Evolutionary conservation across 495 filamentous ascomycete species (phyloP), one percentile per base, ranked within the genome.

Genomic region (Tuber microsphaerosporum): DNA sequence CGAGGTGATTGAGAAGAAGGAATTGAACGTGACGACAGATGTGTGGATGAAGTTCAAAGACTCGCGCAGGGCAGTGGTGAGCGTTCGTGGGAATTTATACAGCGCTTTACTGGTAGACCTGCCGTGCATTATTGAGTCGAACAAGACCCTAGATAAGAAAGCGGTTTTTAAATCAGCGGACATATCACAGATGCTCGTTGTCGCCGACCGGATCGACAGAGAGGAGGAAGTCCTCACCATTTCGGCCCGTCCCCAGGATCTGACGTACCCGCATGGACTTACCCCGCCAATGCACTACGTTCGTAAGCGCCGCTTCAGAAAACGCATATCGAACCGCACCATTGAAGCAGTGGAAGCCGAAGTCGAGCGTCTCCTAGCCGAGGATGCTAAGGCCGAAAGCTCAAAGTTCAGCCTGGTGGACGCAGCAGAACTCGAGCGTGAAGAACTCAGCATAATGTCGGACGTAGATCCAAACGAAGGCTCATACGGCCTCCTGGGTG

Each of bases 81-180:
- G 85, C 19, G 87, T 99, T 39, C 86, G 89, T 22, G 90, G 90
- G 1, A 85, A 89, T 70, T 85, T 88, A 42, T 99, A 94, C 81
- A 93, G 94, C 0, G 94, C 92, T 34, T 85, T 89, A 9, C 84
- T 98, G 71, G 91, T 97, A 9, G 94, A 98, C 76, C 86, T 99
- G 17, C 95, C 95, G 0, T 94, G 91, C 77, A 91, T 99, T 75
- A 89, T 97, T 2, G 95, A 99, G 84, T 91, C 90, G 14, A 96
- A 96, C 90, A 99, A 99, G 85, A 94, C 91, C 72, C 97, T 95
- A 91, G 95, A 98, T 81, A 91, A 90, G 82, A 92, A 91, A 75
- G 88, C 90, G 37, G 95, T 94, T 89, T 94, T 93, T 86, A 99
- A 99, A 85, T 91, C 91, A 6, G 92, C 92, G 5, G 96, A 99